Evolutionary conservation across 306 rosid genomes (phyloP).

Genomic region (Prunus padus): DNA sequence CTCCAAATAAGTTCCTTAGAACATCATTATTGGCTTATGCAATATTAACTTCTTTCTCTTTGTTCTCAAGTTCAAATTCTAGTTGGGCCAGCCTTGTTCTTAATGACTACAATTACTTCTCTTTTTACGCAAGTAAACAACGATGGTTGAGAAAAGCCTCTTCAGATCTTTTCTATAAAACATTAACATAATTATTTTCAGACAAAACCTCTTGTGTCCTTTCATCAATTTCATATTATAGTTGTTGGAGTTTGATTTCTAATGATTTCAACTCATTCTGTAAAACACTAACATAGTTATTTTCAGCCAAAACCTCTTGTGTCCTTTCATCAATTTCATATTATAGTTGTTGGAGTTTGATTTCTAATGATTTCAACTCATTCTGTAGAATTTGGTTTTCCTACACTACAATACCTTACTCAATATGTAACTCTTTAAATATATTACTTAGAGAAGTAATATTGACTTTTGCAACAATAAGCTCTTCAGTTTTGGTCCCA

Average conservation of each 20-base stretch:
- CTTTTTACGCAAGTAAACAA: not conserved
- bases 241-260: no score
- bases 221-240: no score
- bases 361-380: not conserved
- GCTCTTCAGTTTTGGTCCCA: no score
- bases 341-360: no score
- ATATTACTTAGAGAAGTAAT: not conserved
- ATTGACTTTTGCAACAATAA: no score
- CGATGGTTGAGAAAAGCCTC: no score
- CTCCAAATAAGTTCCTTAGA: constrained; percentile 75
- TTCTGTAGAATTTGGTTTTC: not conserved
- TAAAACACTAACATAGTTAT: no score
- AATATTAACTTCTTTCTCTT: constrained; percentile 44
- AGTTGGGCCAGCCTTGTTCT: constrained; percentile 39
- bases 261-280: not conserved
- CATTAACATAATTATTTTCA: no score
- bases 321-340: no score
- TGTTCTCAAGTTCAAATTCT: constrained; percentile 56
- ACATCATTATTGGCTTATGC: constrained; percentile 68
- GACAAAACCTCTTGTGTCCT: no score
- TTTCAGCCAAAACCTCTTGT: no score
- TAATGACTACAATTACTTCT: constrained; percentile 8
- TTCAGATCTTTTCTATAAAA: no score
- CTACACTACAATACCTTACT: not conserved
- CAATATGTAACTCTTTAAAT: not conserved